Evolutionary conservation across 2,329 filamentous ascomycete species (phyloP), one percentile per base, ranked within the genome.

Genomic region (Karstenula rhodostoma): DNA sequence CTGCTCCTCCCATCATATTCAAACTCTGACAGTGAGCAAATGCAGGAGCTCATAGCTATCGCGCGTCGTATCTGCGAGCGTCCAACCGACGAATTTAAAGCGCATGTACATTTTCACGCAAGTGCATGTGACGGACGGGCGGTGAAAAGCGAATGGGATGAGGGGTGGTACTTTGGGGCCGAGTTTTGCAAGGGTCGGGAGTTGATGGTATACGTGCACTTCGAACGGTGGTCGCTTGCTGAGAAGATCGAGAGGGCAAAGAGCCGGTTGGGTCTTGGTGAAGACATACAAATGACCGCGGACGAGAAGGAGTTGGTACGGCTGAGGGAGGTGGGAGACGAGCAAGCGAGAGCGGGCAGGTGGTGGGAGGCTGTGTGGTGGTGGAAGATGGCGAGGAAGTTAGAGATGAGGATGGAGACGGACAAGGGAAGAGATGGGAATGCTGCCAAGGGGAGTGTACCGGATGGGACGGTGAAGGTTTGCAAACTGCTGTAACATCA

Each of bases 341-440:
- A 52, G 7, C n/a, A 6, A 5, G 50, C 50, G 13, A 33, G 13
- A n/a, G 23, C 19, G 10, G 51, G 51, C 22, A 32, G 23, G 37
- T 54, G 37, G 51, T 43, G 40, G 35, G 51, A 43, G 7, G 51
- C 51, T 13, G 10, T 54, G 22, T 37, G 51, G 51, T 54, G 51
- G 51, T 54, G 51, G 51, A 32, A 23, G 37, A 32, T 32, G 25
- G 51, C 51, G 12, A 19, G 17, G 35, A 27, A 33, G 37, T 23
- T 33, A 23, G 51, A 54, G 23, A 22, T 12, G 35, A 22, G 25
- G 25, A 43, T n/a, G 50, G 19, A 32, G 9, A 23, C 6, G 19
- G 49, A 17, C 3, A 33, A 19, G 27, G n/a, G 22, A 50, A 35
- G 27, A 19, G 23, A 13, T 10, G 27, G 35, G 47, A 29, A 29